Evolutionary conservation across 331 rosid genomes (phyloP).

Genomic region (Prunus yedoensis): DNA sequence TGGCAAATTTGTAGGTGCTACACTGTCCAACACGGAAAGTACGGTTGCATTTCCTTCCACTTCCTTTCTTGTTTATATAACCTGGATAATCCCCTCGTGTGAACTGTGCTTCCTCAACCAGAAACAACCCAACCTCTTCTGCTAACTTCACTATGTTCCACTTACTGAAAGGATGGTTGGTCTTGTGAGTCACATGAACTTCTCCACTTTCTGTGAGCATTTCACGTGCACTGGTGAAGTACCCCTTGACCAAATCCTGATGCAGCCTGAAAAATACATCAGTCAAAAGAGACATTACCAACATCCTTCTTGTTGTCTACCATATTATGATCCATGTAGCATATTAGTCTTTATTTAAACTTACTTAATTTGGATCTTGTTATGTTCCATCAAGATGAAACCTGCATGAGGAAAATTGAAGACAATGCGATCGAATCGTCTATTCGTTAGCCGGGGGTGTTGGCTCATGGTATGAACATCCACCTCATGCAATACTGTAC

Average conservation of each 20-base stretch:
- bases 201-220: constrained; percentile 28
- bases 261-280: constrained; percentile 19
- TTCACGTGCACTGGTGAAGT: constrained; percentile 14
- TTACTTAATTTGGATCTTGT: not conserved
- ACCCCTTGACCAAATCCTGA: constrained; percentile 13
- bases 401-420: constrained; percentile 42
- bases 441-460: not conserved
- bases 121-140: not conserved
- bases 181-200: constrained; percentile 43
- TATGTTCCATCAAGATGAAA: not conserved
- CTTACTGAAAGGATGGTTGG: constrained; percentile 14
- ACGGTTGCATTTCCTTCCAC: not conserved
- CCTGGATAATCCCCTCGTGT: constrained; percentile 12
- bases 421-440: constrained; percentile 22
- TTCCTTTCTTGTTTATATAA: constrained; percentile 32
- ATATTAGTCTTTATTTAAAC: not conserved
- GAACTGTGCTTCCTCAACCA: constrained; percentile 15
- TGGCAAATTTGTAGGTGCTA: constrained; percentile 23
- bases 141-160: constrained; percentile 37
- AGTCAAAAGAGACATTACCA: not conserved
- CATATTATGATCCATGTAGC: not conserved
- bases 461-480: constrained; percentile 23
- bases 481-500: constrained; percentile 19
- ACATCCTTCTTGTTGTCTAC: too few relatives aligned
- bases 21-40: constrained; percentile 18